Evolutionary conservation across 2,329 filamentous ascomycete genomes (phyloP).

Genomic region (Tolypocladium paradoxum): DNA sequence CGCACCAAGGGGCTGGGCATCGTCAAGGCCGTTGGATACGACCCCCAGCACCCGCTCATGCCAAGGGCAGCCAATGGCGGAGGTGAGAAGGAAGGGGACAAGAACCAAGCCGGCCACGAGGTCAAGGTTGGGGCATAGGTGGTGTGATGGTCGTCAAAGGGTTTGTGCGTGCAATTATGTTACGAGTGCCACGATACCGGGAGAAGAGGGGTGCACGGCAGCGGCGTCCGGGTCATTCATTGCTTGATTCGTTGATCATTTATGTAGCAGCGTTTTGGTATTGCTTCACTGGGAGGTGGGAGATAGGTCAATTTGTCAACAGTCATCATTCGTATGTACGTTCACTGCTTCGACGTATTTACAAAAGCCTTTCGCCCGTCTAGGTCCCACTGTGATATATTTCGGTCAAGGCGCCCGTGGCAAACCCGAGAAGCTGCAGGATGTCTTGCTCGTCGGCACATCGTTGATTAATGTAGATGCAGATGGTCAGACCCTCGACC

Average conservation of each 20-base stretch:
- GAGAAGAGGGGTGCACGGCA: background rate
- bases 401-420: background rate
- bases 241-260: too few relatives aligned
- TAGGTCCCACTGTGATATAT: background rate
- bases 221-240: background rate
- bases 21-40: constrained; percentile 84
- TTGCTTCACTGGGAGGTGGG: background rate
- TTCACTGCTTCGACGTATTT: background rate
- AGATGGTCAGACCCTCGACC: background rate
- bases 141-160: background rate
- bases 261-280: background rate
- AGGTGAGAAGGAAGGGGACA: constrained; percentile 1
- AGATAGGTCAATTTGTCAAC: background rate
- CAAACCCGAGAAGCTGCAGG: background rate
- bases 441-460: background rate
- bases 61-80: constrained; percentile 2
- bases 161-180: background rate
- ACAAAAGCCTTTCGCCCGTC: background rate
- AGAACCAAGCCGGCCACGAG: background rate
- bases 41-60: constrained; percentile 43
- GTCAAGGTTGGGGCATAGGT: constrained; percentile 2
- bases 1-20: constrained; percentile 92
- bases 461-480: background rate
- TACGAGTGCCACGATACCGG: background rate
- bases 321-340: background rate